These are phyloP conservation scores for Penicillium sp. DNA, from an alignment of 2,329 filamentous ascomycete genomes.

Conservation along the genomic window DNA sequence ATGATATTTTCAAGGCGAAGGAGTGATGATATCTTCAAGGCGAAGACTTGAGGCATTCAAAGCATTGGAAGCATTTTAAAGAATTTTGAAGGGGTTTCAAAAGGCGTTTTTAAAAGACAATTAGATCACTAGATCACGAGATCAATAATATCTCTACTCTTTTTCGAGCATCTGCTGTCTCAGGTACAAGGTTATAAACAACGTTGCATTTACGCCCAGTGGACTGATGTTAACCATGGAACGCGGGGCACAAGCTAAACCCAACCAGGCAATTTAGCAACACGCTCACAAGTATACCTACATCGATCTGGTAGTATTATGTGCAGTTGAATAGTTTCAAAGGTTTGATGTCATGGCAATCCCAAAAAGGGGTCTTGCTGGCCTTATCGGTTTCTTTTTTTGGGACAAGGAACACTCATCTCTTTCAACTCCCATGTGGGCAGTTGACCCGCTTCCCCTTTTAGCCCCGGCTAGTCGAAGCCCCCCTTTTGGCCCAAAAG, in stretches of 20 bases:
- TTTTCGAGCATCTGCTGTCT: not conserved
- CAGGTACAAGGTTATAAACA: too few species aligned
- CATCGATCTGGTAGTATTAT: not conserved
- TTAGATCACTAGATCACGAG: not conserved
- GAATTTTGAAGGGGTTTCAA: too few species aligned
- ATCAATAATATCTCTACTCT: conserved; percentile 9
- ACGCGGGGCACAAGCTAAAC: conserved; percentile 27
- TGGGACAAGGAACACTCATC: not conserved
- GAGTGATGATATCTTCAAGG: conserved; percentile 67
- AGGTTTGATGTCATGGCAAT: not conserved
- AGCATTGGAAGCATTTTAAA: not conserved
- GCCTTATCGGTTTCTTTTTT: not conserved
- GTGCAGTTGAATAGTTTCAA: not conserved
- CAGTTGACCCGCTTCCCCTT: conserved; percentile 17
- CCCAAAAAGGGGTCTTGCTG: not conserved
- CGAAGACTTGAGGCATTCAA: not conserved
- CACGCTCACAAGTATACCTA: not conserved
- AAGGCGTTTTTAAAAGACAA: too few species aligned
- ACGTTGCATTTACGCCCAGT: not conserved
- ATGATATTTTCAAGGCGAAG: conserved; percentile 62
- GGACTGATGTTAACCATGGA: conserved; percentile 11
- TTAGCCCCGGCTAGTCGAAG: conserved; percentile 18
- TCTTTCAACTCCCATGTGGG: conserved; percentile 9
- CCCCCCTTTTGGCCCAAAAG: conserved; percentile 25
- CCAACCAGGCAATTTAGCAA: conserved; percentile 22